Base-by-base conservation (phyloP, 164 flowering plant genomes). In the Houttuynia cordata region DNA sequence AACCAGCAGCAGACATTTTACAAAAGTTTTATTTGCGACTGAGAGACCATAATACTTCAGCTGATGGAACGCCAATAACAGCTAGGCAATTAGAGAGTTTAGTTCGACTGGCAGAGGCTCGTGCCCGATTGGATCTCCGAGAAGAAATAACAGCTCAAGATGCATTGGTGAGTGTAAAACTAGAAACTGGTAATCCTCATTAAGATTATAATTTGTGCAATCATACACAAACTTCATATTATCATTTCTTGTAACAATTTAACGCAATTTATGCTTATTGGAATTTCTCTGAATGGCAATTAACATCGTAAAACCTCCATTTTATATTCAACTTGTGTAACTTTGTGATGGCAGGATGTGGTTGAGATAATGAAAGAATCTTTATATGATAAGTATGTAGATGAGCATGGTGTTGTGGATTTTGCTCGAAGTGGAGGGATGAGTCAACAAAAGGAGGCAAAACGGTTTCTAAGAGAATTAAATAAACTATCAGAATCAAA, bases 331-430 rank as follows among this genome's bases (percentile, higher is more conserved):
- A 2, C 37, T 30, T 6, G 6, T 45, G 12, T 45, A 45, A 45
- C 14, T 45, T 45, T 10, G 12, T 45, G 49, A 17, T 71, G 72
- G 66, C 91, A 94, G 99, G 99, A 94, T 74, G 96, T 84, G 56
- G 91, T 91, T 61, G 99, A 94, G 66, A 91, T 91, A 30, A 94
- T 94, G 99, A 88, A 81, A 71, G 97, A 94, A 74, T 94, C 99
- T 42, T 67, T 94, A 61, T 88, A 83, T 60, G 96, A 91, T 66
- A 91, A 94, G 74, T 94, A 85, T 69, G 95, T 91, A 37, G 95
- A 94, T 66, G 99, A 94, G 73, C 86, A 88, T 74, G 99, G 99
- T 24, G 34, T 80, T 67, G 90, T 94, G 61, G 99, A 94, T 70
- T 91, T 90, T 73, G 95, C 93, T 67, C 90, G 96, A 51, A 87